Percentiles rank a stretch among this genome's conserved stretches.
Conservation (phyloP, 2,329 filamentous ascomycete species). For the Cercospora sp. region DNA sequence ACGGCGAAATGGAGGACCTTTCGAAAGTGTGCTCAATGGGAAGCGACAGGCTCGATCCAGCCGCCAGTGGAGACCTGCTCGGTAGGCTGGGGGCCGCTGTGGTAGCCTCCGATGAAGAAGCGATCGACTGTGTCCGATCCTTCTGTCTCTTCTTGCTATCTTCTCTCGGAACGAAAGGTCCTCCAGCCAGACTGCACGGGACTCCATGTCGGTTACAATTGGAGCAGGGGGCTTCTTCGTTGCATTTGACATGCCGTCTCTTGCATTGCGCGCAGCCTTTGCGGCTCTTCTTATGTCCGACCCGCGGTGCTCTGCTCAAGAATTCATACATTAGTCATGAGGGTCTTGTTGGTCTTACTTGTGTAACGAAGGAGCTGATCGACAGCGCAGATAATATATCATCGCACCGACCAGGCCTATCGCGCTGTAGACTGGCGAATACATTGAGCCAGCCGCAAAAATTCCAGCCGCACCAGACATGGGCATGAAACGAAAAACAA, state of each 20-base stretch:
- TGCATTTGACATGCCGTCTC: constrained; percentile 38
- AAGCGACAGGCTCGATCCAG: neutral
- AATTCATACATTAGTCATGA: constrained; percentile 15
- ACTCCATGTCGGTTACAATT: constrained; percentile 38
- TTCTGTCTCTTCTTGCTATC: constrained; percentile 30
- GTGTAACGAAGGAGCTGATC: neutral
- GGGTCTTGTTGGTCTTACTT: neutral
- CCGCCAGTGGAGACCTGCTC: neutral
- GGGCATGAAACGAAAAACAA: neutral
- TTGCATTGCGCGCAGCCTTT: constrained; percentile 40
- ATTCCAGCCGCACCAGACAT: neutral
- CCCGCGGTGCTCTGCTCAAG: constrained; percentile 34
- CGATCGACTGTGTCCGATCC: neutral
- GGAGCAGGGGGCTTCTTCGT: constrained; percentile 37
- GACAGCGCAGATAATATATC: neutral
- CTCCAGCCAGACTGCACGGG: constrained; percentile 37
- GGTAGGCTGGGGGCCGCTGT: neutral
- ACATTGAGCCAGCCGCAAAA: neutral
- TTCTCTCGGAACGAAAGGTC: constrained; percentile 34
- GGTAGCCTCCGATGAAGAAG: constrained; percentile 6
- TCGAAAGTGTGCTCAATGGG: neutral
- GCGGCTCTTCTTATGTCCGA: constrained; percentile 36
- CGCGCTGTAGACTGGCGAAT: neutral
- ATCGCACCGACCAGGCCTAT: neutral
- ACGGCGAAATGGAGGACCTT: neutral